These are phyloP conservation scores for Pyrenochaeta sp. DNA, from an alignment of 2,329 filamentous ascomycete genomes.

Conservation along the genomic window DNA sequence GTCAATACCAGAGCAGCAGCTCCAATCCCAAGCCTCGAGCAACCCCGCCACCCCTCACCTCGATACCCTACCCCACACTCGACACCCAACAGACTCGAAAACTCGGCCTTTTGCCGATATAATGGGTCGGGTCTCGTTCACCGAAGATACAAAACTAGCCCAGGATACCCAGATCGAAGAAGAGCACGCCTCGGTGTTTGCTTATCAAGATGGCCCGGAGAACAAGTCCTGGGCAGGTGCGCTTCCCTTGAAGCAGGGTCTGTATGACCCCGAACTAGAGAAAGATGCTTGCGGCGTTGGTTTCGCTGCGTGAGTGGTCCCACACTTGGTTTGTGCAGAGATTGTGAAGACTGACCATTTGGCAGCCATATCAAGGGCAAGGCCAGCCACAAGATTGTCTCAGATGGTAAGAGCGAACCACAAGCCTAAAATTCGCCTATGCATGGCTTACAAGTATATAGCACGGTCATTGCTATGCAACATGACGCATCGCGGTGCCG, in stretches of 20 bases:
- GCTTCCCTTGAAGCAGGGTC: conserved; percentile 96
- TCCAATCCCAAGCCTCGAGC: conserved; percentile 34
- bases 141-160: conserved; percentile 59
- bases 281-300: conserved; percentile 99
- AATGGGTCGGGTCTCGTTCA: conserved; percentile 63
- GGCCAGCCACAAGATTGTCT: conserved; percentile 97
- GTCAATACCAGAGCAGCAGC: conserved; percentile 33
- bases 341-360: conserved; percentile 33
- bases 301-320: conserved; percentile 83
- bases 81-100: conserved; percentile 35
- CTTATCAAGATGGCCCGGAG: conserved; percentile 79
- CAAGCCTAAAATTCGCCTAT: background rate
- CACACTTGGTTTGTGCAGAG: background rate
- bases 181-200: conserved; percentile 72
- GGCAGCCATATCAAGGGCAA: conserved; percentile 94
- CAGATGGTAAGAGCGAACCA: conserved; percentile 77
- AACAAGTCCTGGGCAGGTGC: conserved; percentile 95
- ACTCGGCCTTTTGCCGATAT: conserved; percentile 62
- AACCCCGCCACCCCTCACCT: conserved; percentile 32
- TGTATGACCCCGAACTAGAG: conserved; percentile 94
- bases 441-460: conserved; percentile 53
- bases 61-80: conserved; percentile 27
- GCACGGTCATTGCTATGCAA: conserved; percentile 96
- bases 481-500: conserved; percentile 99
- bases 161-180: conserved; percentile 62